Evolutionary conservation across 129 eudicot species (phyloP).

Genomic region (Helianthus annuus): HanXRQr2.0-SUNRISE NC_035441.2:117790819-117791318

Average conservation of each 20-base stretch:
- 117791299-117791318: constrained; percentile 35
- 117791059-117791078: constrained; percentile 71
- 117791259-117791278: not conserved
- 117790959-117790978: not conserved
- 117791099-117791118: constrained; percentile 54
- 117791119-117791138: constrained; percentile 44
- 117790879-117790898: constrained; percentile 1
- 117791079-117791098: constrained; percentile 38
- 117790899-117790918: not conserved
- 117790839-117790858: not conserved
- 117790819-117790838: not conserved
- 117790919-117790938: not conserved
- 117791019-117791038: constrained; percentile 44
- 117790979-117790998: not conserved
- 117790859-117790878: not conserved
- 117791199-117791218: constrained; percentile 21
- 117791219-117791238: constrained; percentile 9
- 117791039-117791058: constrained; percentile 75
- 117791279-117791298: constrained; percentile 27
- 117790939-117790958: not conserved
- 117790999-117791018: not conserved
- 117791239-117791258: constrained; percentile 16
- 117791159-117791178: constrained; percentile 22
- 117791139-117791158: constrained; percentile 44
- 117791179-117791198: constrained; percentile 39